Evolutionary conservation across 176 grass and related monocot genomes (phyloP).

Genomic region (Leersia perrieri): DNA sequence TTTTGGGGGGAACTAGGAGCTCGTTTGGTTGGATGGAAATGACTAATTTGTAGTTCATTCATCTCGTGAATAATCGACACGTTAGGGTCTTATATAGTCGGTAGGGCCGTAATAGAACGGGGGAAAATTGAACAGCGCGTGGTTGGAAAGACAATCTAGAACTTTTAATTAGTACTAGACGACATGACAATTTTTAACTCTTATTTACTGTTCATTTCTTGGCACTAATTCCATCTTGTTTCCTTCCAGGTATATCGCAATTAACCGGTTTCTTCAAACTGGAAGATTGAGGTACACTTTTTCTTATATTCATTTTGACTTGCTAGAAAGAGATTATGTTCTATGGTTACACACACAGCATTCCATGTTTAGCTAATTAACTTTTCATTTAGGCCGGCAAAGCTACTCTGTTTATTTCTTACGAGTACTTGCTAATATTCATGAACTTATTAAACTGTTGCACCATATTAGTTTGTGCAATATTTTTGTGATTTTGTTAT

Average conservation of each 20-base stretch:
- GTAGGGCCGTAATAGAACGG: neutral
- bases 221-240: neutral
- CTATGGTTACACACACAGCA: neutral
- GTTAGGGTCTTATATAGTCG: neutral
- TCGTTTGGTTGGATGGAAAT: neutral
- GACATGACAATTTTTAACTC: neutral
- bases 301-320: neutral
- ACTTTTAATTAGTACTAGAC: too few relatives aligned
- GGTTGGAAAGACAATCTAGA: neutral
- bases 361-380: neutral
- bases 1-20: neutral
- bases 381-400: neutral
- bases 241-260: neutral
- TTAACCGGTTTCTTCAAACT: neutral
- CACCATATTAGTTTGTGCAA: neutral
- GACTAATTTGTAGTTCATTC: neutral
- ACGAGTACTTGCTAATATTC: neutral
- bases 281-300: constrained; percentile 33
- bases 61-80: neutral
- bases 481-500: neutral
- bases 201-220: neutral
- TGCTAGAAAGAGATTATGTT: neutral
- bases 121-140: neutral
- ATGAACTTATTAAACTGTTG: neutral
- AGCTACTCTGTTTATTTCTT: neutral